phyloP scores from a whole-genome alignment of 2,329 filamentous ascomycete genomes.

The Atkinsonella hypoxylon region DNA sequence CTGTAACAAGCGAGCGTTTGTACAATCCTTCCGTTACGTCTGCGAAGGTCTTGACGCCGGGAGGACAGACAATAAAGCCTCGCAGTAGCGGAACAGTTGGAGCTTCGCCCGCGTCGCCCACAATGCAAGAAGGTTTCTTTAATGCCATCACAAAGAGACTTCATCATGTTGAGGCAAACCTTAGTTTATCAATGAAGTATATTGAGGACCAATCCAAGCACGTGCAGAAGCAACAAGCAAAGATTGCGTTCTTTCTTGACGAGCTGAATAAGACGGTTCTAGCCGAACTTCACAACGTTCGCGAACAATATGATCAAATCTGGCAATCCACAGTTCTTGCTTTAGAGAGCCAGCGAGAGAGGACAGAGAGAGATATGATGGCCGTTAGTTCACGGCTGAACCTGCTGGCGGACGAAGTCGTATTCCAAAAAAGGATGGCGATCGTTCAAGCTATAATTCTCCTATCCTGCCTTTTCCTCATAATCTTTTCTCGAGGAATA shows the following conservation, averaged over 20 bases:
- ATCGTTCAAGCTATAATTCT: constrained; percentile 84
- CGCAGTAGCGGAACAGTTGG: constrained; percentile 17
- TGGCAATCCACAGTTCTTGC: constrained; percentile 94
- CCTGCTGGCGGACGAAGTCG: constrained; percentile 84
- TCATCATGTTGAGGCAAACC: constrained; percentile 82
- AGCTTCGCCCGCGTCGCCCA: constrained; percentile 42
- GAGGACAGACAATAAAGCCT: constrained; percentile 13
- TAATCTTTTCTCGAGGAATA: constrained; percentile 60
- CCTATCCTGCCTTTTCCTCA: constrained; percentile 73
- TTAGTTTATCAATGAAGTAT: constrained; percentile 84
- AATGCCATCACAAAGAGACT: constrained; percentile 91
- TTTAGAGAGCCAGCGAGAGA: constrained; percentile 76
- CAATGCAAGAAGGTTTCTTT: constrained; percentile 95
- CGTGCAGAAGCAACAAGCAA: constrained; percentile 73
- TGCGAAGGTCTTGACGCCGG: constrained; percentile 6
- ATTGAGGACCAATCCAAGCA: constrained; percentile 93
- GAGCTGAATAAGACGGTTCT: constrained; percentile 81
- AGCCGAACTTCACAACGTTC: constrained; percentile 63
- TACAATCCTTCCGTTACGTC: constrained; percentile 3
- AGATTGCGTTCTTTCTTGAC: constrained; percentile 70
- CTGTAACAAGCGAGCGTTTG: constrained; percentile 2
- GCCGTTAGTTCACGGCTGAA: constrained; percentile 72
- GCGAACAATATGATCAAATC: constrained; percentile 85
- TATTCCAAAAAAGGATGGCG: constrained; percentile 79
- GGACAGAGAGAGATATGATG: constrained; percentile 70